Percentiles rank a stretch among this genome's conserved stretches.
Conservation (phyloP, 331 rosid genomes). For the Phaseolus coccineus region DNA sequence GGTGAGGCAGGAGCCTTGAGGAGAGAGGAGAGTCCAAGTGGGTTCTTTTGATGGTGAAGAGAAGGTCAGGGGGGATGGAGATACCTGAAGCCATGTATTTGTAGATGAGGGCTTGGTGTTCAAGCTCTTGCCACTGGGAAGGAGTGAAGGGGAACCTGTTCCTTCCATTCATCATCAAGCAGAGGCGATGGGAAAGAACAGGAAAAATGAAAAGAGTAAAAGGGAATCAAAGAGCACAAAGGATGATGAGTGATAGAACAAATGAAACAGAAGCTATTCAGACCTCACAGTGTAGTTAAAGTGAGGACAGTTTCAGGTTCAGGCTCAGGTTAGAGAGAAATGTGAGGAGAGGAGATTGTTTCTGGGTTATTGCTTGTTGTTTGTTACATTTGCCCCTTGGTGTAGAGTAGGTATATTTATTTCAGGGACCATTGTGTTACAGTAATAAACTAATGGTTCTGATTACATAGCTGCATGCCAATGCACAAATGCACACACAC, state of each 20-base stretch:
- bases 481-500: conserved; percentile 41
- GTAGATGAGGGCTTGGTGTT: conserved; percentile 97
- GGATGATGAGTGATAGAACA: conserved; percentile 30
- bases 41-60: conserved; percentile 69
- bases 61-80: conserved; percentile 89
- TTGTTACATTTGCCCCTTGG: conserved; percentile 33
- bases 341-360: conserved; percentile 32
- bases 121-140: conserved; percentile 98
- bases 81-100: conserved; percentile 96
- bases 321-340: background rate
- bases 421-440: conserved; percentile 88
- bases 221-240: conserved; percentile 26
- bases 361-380: conserved; percentile 2
- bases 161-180: conserved; percentile 68
- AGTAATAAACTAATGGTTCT: conserved; percentile 94
- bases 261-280: conserved; percentile 48
- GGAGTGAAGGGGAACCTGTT: conserved; percentile 90
- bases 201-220: background rate
- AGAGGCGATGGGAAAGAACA: background rate
- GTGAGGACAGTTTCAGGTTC: conserved; percentile 42
- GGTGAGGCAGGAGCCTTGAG: conserved; percentile 71
- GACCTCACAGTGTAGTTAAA: conserved; percentile 34
- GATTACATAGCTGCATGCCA: conserved; percentile 76
- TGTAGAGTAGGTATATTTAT: conserved; percentile 78
- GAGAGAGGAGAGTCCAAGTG: conserved; percentile 69